Evolutionary conservation across 768 basidiomycete genomes (phyloP).

Genomic region (Strobilomyces dryophilus): DNA sequence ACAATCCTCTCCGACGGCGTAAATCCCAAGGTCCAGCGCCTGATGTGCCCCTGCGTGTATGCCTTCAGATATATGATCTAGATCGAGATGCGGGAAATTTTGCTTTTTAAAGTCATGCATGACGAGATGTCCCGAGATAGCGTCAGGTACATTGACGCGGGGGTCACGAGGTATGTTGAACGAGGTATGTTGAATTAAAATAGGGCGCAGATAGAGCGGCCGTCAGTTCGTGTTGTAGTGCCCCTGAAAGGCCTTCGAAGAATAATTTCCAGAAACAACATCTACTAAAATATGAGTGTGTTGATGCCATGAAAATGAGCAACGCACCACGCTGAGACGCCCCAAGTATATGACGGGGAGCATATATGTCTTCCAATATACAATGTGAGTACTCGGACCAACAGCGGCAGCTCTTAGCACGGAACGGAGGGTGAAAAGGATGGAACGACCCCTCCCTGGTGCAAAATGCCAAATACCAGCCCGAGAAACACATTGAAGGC

Average conservation of each 20-base stretch:
- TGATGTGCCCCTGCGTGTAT: conserved; percentile 25
- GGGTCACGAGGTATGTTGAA: conserved; percentile 28
- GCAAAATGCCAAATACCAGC: conserved; percentile 35
- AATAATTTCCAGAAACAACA: conserved; percentile 14
- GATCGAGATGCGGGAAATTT: conserved; percentile 36
- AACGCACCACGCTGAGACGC: conserved; percentile 22
- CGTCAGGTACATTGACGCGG: conserved; percentile 23
- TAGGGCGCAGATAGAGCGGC: conserved; percentile 12
- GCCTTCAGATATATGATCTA: conserved; percentile 35
- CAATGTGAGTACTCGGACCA: conserved; percentile 11
- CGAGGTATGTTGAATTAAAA: conserved; percentile 22
- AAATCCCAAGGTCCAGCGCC: conserved; percentile 34
- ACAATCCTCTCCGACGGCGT: conserved; percentile 17
- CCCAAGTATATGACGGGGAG: conserved; percentile 35
- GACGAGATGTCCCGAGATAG: conserved; percentile 14
- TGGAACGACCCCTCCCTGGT: conserved; percentile 41
- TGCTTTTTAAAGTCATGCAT: conserved; percentile 24
- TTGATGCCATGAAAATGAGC: not conserved
- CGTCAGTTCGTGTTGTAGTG: conserved; percentile 13
- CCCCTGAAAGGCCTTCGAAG: conserved; percentile 31
- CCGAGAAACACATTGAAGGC: conserved; percentile 26
- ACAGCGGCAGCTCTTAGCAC: conserved; percentile 7
- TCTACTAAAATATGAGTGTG: conserved; percentile 18
- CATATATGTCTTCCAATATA: conserved; percentile 42
- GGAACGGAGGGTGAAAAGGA: conserved; percentile 34